These are phyloP conservation scores for Nakazawaea laoshanensis DNA, from an alignment of 805 yeast species.

Conservation along the genomic window DNA sequence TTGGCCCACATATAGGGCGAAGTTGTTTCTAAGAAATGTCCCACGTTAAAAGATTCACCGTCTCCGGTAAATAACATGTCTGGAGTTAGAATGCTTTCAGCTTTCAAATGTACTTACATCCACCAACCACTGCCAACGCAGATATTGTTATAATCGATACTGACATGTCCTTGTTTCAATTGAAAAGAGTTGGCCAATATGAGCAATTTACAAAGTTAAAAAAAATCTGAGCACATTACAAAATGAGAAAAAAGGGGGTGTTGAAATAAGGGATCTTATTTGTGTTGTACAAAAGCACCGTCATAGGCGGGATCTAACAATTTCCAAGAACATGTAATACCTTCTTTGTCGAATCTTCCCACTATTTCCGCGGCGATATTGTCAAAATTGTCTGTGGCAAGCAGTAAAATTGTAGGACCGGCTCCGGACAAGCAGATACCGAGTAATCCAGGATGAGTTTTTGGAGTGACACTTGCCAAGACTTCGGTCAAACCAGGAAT, in stretches of 20 bases:
- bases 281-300: constrained; percentile 60
- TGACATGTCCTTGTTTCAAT: constrained; percentile 4
- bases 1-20: constrained; percentile 98
- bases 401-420: constrained; percentile 92
- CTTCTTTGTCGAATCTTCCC: constrained; percentile 53
- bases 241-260: neutral
- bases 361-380: constrained; percentile 73
- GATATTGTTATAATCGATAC: constrained; percentile 18
- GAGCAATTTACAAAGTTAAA: neutral
- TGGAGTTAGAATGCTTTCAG: constrained; percentile 6
- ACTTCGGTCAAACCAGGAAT: constrained; percentile 89
- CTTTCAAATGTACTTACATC: constrained; percentile 19
- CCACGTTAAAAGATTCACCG: constrained; percentile 88
- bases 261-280: too few species aligned
- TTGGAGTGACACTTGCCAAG: constrained; percentile 71
- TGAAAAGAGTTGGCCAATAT: too few species aligned
- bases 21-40: constrained; percentile 72
- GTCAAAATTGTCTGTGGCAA: constrained; percentile 86
- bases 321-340: constrained; percentile 73
- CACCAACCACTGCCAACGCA: constrained; percentile 25
- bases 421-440: constrained; percentile 97
- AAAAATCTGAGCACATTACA: constrained; percentile 10
- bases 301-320: constrained; percentile 80
- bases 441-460: constrained; percentile 71
- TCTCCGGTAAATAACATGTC: constrained; percentile 81